Evolutionary conservation across 192 early-diverging fungal genomes (phyloP), one percentile per base, ranked within the genome.

Genomic region (Thamnidium elegans): DNA sequence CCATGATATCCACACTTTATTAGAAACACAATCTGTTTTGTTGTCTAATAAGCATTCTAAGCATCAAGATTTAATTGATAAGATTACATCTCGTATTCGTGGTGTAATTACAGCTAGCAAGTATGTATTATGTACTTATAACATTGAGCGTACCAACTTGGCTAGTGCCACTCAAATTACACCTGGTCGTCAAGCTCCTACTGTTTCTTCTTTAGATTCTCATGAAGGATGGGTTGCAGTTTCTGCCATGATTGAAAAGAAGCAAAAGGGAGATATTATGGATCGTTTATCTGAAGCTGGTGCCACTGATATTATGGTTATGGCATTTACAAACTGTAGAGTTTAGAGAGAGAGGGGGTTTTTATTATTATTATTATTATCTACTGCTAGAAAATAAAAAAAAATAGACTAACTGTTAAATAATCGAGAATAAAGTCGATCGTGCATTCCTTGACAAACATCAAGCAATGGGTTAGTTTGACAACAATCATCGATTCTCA

Each of bases 41-140:
- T 89, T 99, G 53, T 88, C 89, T 58, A 95, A 96, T 69, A 84
- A 87, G 67, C 81, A 92, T 60, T 61, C 84, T 30, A 68, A 77
- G 32, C 88, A 96, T 66, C 88, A 88, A n/a, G 74, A 78, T 5
- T 68, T 99, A 59, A 88, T 94, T 15, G 82, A 84, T 31, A 91
- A 80, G 48, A 88, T 99, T 62, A 73, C 81, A 59, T 82, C 90
- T 51, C 86, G 97, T 56, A 92, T 99, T 54, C 84, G 89, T 63
- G 97, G 97, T 30, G 91, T 97, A 2, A 84, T 98, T 70, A 86
- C 89, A 9, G 95, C 97, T 11, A 83, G 89, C 61, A 81, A 81
- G 62, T 99, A 89, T 67, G 93, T 97, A 14, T 81, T 95, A 43
- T 88, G 89, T 67, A 94, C 87, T 61, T 99, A 98, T 76, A 99